phyloP scores from a whole-genome alignment of 1,284 basidiomycete genomes.

The Pascua guehoae region DNA sequence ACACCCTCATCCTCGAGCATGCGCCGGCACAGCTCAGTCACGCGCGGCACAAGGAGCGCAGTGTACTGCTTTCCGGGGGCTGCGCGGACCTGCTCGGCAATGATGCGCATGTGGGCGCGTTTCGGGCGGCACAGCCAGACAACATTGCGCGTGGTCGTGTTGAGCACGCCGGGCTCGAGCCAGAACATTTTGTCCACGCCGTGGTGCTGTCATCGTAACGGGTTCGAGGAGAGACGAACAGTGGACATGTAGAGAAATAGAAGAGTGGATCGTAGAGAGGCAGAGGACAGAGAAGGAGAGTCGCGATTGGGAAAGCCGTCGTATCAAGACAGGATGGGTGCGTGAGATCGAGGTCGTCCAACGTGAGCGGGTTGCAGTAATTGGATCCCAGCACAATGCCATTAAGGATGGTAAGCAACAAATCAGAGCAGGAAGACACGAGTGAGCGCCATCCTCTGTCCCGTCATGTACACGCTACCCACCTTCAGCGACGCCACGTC shows the following conservation, averaged over 20 bases:
- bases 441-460: neutral
- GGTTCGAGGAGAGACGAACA: neutral
- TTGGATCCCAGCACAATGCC: neutral
- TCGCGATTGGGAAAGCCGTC: too few relatives aligned
- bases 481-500: constrained; percentile 91
- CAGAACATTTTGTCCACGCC: constrained; percentile 99
- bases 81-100: constrained; percentile 57
- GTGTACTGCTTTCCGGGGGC: constrained; percentile 60
- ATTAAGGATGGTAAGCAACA: neutral
- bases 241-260: too few relatives aligned
- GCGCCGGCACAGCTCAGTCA: constrained; percentile 76
- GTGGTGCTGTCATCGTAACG: constrained; percentile 65
- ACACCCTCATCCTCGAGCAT: constrained; percentile 89
- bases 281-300: too few relatives aligned
- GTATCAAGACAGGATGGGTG: too few relatives aligned
- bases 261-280: too few relatives aligned
- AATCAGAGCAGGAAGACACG: neutral
- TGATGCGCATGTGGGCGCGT: constrained; percentile 78
- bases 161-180: constrained; percentile 83
- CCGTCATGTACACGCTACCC: constrained; percentile 12
- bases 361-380: too few relatives aligned
- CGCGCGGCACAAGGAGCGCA: constrained; percentile 81
- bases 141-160: constrained; percentile 79
- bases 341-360: too few relatives aligned
- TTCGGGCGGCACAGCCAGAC: constrained; percentile 90